A percentile compares a stretch with the other conserved stretches of the same genome.
phyloP scores from a whole-genome alignment of 2,329 filamentous ascomycete genomes.

The Scedosporium dehoogii region DNA sequence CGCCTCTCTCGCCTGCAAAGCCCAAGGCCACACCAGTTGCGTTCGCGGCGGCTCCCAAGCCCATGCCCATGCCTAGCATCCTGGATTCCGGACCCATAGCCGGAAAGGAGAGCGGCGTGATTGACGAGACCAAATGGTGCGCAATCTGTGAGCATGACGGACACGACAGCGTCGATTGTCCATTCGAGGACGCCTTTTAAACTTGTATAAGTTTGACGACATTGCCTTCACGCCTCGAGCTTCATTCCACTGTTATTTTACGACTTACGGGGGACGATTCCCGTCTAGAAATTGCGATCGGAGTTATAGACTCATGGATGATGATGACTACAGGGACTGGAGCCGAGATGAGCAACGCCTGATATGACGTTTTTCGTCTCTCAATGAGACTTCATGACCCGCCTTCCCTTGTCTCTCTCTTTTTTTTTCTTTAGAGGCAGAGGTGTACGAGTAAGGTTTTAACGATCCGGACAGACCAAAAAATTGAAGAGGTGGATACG shows the following conservation, averaged over 20 bases:
- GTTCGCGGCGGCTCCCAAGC: conserved; percentile 16
- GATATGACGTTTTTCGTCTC: not conserved
- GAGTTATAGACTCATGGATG: not conserved
- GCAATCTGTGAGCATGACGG: conserved; percentile 93
- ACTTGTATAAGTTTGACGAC: conserved; percentile 6
- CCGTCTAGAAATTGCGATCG: not conserved
- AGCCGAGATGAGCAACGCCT: not conserved
- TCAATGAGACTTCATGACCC: not conserved
- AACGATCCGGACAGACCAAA: not conserved
- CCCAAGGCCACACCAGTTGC: conserved; percentile 12
- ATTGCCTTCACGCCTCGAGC: not conserved
- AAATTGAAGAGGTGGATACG: not conserved
- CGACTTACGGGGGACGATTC: not conserved
- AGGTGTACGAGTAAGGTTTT: not conserved
- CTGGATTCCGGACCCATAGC: conserved; percentile 61
- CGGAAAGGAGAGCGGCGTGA: conserved; percentile 66
- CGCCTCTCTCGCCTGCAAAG: conserved; percentile 45
- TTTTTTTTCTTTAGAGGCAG: not conserved
- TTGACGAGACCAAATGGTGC: conserved; percentile 90
- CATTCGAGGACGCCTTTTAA: conserved; percentile 73
- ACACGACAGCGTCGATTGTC: conserved; percentile 91
- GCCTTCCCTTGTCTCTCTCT: not conserved
- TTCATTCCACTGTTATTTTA: not conserved
- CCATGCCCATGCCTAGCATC: conserved; percentile 45
- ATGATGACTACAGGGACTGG: not conserved